Conservation (phyloP, 352 stramenopile species). For the Pythium plurisporium region DNA sequence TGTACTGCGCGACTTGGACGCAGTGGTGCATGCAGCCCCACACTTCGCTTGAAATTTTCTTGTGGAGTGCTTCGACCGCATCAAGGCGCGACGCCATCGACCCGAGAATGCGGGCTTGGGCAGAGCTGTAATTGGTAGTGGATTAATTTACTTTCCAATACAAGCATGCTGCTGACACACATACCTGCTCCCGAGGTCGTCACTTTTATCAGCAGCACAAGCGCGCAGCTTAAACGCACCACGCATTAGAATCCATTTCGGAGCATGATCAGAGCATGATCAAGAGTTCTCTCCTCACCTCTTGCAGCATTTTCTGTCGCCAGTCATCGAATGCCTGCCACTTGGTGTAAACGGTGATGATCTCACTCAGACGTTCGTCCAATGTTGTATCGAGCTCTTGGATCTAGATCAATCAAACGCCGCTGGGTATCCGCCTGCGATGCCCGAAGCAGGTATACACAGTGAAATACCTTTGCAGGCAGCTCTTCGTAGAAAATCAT, state of each 20-base stretch:
- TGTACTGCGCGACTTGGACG: conserved; percentile 76
- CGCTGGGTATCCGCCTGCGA: no score
- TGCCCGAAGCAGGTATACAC: neutral
- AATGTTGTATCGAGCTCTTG: conserved; percentile 35
- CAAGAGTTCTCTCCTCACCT: conserved; percentile 38
- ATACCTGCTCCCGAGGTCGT: conserved; percentile 71
- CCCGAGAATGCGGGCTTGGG: conserved; percentile 57
- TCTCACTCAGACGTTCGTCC: conserved; percentile 42
- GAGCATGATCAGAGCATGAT: no score
- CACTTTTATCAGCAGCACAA: conserved; percentile 52
- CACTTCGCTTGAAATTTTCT: conserved; percentile 66
- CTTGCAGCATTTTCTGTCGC: conserved; percentile 76
- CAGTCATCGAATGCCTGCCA: conserved; percentile 78
- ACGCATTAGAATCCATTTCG: no score
- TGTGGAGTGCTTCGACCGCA: conserved; percentile 51
- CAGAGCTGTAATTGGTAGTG: conserved; percentile 41
- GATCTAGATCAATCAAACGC: conserved; percentile 19
- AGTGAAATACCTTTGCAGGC: conserved; percentile 38
- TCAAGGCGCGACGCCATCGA: conserved; percentile 64
- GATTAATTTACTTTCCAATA: neutral
- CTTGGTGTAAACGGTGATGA: conserved; percentile 59
- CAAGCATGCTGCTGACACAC: neutral
- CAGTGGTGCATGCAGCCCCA: conserved; percentile 82
- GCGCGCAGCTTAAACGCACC: conserved; percentile 39
- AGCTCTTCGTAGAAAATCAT: conserved; percentile 84